Conservation (phyloP, 2,329 filamentous ascomycete genomes). For the Bretziella fagacearum region DNA sequence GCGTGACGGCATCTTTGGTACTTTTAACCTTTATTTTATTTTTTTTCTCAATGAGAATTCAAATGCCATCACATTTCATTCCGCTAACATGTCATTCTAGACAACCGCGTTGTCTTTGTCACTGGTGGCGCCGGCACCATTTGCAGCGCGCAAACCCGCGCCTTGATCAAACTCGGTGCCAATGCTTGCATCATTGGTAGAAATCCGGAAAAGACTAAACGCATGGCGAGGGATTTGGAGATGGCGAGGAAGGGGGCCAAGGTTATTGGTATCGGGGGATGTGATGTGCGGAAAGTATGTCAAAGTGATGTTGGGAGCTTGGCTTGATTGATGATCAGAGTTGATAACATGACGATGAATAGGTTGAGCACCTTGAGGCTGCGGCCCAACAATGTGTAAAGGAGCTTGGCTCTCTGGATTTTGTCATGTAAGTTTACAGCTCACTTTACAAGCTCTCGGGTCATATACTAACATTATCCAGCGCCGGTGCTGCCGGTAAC, state of each 20-base stretch:
- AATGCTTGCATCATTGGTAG: constrained; percentile 90
- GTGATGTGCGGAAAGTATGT: constrained; percentile 56
- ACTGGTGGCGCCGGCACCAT: constrained; percentile 90
- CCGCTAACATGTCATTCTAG: constrained; percentile 27
- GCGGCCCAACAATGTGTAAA: constrained; percentile 65
- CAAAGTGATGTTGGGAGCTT: constrained; percentile 18
- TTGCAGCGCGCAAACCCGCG: constrained; percentile 83
- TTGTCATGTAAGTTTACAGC: constrained; percentile 56
- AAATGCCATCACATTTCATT: neutral
- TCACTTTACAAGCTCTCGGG: neutral
- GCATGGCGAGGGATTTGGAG: constrained; percentile 64
- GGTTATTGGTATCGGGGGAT: constrained; percentile 70
- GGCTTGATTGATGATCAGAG: neutral
- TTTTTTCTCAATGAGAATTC: neutral
- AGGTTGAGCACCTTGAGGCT: constrained; percentile 47
- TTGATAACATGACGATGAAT: neutral
- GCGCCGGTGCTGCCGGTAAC: constrained; percentile 87
- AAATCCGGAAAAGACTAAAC: constrained; percentile 73
- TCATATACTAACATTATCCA: constrained; percentile 22
- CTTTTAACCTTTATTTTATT: neutral
- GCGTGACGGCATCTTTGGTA: constrained; percentile 77
- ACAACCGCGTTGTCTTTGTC: constrained; percentile 80
- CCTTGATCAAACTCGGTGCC: constrained; percentile 76
- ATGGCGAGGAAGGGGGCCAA: constrained; percentile 61
- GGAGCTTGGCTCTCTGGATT: constrained; percentile 80